phyloP scores from a whole-genome alignment of 352 stramenopile genomes.

The Globisporangium okanoganense region DNA sequence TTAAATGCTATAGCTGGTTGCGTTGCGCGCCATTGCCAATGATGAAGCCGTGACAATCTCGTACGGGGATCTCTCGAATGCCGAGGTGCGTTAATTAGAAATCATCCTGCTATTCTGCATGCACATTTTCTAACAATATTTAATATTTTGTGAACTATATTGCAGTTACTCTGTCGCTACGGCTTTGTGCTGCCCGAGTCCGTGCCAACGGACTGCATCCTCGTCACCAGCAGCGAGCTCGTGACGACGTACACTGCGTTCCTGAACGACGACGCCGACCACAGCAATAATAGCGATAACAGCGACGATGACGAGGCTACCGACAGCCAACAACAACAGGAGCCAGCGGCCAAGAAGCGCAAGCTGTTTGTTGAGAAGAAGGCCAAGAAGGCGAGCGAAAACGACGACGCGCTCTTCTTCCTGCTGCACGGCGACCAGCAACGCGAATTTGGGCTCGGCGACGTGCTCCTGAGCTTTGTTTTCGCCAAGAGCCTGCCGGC shows the following conservation, averaged over 20 bases:
- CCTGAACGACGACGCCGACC: slow-evolving; percentile 27
- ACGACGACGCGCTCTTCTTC: slow-evolving; percentile 39
- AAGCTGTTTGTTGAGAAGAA: slow-evolving; percentile 32
- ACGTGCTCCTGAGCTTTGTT: slow-evolving; percentile 64
- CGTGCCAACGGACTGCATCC: slow-evolving; percentile 45
- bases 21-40: slow-evolving; percentile 39
- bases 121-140: no score
- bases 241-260: slow-evolving; percentile 33
- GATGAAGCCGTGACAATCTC: slow-evolving; percentile 57
- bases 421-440: slow-evolving; percentile 42
- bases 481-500: slow-evolving; percentile 42
- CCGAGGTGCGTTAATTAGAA: slow-evolving; percentile 46
- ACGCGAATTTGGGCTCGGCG: slow-evolving; percentile 55
- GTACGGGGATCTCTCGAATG: slow-evolving; percentile 69
- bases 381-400: no score
- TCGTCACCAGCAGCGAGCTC: slow-evolving; percentile 44
- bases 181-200: slow-evolving; percentile 51
- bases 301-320: slow-evolving; percentile 15
- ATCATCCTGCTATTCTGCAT: no score
- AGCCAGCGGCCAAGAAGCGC: slow-evolving; percentile 29
- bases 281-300: slow-evolving; percentile 20
- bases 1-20: slow-evolving; percentile 30
- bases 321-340: slow-evolving; percentile 18
- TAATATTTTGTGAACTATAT: no score
- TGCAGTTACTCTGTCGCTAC: slow-evolving; percentile 63